Base-by-base conservation (phyloP, 176 grass and related monocot species). In the Oryza australiensis region DNA sequence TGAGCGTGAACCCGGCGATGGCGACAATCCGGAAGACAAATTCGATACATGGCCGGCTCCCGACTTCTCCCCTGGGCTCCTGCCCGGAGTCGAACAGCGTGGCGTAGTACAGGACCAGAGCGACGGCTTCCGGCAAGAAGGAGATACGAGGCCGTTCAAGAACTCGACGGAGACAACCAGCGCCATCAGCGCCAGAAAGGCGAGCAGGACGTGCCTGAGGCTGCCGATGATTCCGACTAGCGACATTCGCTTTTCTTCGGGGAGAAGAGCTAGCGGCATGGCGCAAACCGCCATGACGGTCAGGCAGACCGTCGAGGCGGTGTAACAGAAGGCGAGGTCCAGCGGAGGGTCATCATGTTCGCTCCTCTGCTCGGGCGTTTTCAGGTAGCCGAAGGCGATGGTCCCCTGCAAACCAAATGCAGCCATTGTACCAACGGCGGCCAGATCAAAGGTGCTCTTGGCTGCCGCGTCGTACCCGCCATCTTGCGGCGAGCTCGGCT, bases 361-460 rank as follows among this genome's bases (percentile, higher is more conserved):
- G 0, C 13, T 30, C 12, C 26, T 64, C 46, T 11, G 18, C 13
- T 8, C 46, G 8, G 42, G 8, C 22, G 43, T 27, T 8, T 80
- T 89, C 42, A 78, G 53, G 87, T 89, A 83, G 26, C 81, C 3
- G 11, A 83, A 73, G 46, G 3, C 46, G n/a, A 89, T 0, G 0
- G 43, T n/a, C 3, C 75, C 48, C 70, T 84, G 81, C 7, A 89
- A 9, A 2, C 18, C 0, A 26, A 84, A 89, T 2, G 75, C 70
- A 3, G 27, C 57, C 0, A 45, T 33, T 5, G 62, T 84, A 1
- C 68, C 26, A 10, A 57, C 0, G 16, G 14, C 30, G 26, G 76
- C 68, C 33, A 81, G 5, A 27, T 81, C 72, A 5, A 75, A 77
- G 26, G 43, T 41, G 14, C 4, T 23, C 26, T 80, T 85, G 51